Base-by-base conservation (phyloP, 768 basidiomycete genomes). In the Mycena venus region DNA sequence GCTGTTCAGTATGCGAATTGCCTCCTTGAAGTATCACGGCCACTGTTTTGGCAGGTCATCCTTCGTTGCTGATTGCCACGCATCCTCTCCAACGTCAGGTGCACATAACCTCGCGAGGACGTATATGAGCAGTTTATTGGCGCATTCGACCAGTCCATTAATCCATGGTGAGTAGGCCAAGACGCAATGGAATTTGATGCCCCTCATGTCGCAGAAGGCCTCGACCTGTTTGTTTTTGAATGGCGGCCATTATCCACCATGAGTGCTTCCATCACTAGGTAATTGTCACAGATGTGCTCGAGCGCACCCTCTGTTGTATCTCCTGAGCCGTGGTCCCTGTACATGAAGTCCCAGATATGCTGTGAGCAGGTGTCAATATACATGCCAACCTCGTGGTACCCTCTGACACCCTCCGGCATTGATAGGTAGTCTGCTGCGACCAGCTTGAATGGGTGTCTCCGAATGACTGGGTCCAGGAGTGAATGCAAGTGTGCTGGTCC, bases 91-190 rank as follows among this genome's bases (percentile, higher is more conserved):
- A 8, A 78, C 63, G 38, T 77, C 71, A 6, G 79, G 79, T 2
- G 72, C 69, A 42, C 79, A 79, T 4, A 78, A 40, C 9, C 70
- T 68, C 19, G 71, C 66, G 10, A 81, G 68, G 3, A 74, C 34
- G 15, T 74, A 64, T 2, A 80, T 47, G 2, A 80, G 60, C 10
- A 80, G 61, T 27, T 77, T 74, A 67, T 81, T 80, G 0, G 70
- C 65, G 21, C 76, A 75, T 42, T 81, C 79, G 1, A 79, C 68
- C 9, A 80, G 74, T 2, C 81, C 78, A 51, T 81, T 81, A 25
- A 77, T 58, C 81, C 81, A 82, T 0, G 80, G 80, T 19, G 80
- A 66, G 65, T 80, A 81, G 3, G 77, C 67, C 0, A 79, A 65
- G 3, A 67, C 68, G 0, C 74, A 68, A 32, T 76, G 66, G 27